Percentiles rank a stretch among this genome's conserved stretches.
phyloP scores from a whole-genome alignment of 2,329 filamentous ascomycete genomes.

The Microsporum audouinii region DNA sequence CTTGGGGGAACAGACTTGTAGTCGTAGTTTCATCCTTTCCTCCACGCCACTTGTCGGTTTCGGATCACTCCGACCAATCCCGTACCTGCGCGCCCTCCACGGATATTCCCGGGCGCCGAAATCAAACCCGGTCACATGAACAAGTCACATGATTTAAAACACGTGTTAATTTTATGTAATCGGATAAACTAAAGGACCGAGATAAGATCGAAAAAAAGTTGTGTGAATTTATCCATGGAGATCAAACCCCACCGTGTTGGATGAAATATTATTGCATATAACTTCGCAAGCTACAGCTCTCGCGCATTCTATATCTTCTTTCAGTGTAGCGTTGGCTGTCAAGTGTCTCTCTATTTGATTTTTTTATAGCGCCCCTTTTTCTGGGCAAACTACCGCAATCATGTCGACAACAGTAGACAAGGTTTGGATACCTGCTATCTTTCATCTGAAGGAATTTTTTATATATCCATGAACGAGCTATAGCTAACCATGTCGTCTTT shows the following conservation, averaged over 20 bases:
- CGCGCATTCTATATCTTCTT: neutral
- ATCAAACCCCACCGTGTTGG: neutral
- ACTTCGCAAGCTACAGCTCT: neutral
- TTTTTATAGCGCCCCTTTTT: neutral
- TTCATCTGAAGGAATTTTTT: neutral
- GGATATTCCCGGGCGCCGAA: slow-evolving; percentile 3
- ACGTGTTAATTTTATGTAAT: neutral
- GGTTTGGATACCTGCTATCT: slow-evolving; percentile 42
- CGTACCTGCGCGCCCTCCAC: neutral
- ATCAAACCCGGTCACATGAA: neutral
- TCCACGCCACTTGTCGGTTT: neutral
- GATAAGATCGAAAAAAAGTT: neutral
- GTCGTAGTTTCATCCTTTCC: slow-evolving; percentile 3
- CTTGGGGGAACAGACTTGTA: neutral
- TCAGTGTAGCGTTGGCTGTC: neutral
- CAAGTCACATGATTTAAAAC: neutral
- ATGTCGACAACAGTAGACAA: slow-evolving; percentile 99
- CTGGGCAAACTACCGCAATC: slow-evolving; percentile 8
- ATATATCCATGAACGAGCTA: slow-evolving; percentile 9
- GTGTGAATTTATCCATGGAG: neutral
- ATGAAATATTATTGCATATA: neutral
- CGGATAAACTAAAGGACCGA: neutral
- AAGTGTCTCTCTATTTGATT: neutral
- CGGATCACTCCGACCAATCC: neutral
- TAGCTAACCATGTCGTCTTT: slow-evolving; percentile 23